Evolutionary conservation across 768 basidiomycete genomes (phyloP).

Genomic region (Polyporus arcularius): DNA sequence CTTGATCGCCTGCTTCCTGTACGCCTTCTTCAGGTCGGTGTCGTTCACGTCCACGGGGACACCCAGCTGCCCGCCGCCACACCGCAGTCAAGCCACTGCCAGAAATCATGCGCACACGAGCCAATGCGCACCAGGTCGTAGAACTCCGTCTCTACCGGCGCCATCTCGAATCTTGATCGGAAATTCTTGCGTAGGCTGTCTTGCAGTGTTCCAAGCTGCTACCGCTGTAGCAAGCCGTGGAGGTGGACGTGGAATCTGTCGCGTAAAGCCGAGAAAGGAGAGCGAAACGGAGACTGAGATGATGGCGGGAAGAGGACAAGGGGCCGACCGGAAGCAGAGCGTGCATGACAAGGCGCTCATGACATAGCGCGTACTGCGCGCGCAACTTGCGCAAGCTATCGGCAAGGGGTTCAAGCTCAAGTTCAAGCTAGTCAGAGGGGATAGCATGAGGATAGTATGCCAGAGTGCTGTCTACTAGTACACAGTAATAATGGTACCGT

Average conservation of each 20-base stretch:
- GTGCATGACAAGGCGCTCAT: constrained; percentile 6
- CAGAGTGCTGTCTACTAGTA: not conserved
- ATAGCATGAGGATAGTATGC: not conserved
- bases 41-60: constrained; percentile 75
- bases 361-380: constrained; percentile 5
- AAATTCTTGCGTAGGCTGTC: not conserved
- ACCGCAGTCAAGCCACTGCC: not conserved
- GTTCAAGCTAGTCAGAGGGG: not conserved
- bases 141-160: constrained; percentile 89
- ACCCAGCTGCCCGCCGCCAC: constrained; percentile 51
- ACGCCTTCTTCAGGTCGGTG: constrained; percentile 89
- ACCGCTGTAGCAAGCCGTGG: not conserved
- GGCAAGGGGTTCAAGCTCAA: too few species aligned
- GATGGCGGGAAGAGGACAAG: constrained; percentile 2
- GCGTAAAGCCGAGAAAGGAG: constrained; percentile 9
- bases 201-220: not conserved
- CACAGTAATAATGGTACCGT: not conserved
- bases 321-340: not conserved
- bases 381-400: not conserved
- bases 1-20: constrained; percentile 92
- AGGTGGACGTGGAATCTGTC: not conserved
- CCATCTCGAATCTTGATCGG: constrained; percentile 45
- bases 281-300: constrained; percentile 1
- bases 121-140: constrained; percentile 71
- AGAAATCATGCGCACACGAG: constrained; percentile 1